Percentiles rank a stretch among this genome's conserved stretches.
These are phyloP conservation scores for Zalaria obscura DNA, from an alignment of 2,329 filamentous ascomycete genomes.

Conservation along the genomic window DNA sequence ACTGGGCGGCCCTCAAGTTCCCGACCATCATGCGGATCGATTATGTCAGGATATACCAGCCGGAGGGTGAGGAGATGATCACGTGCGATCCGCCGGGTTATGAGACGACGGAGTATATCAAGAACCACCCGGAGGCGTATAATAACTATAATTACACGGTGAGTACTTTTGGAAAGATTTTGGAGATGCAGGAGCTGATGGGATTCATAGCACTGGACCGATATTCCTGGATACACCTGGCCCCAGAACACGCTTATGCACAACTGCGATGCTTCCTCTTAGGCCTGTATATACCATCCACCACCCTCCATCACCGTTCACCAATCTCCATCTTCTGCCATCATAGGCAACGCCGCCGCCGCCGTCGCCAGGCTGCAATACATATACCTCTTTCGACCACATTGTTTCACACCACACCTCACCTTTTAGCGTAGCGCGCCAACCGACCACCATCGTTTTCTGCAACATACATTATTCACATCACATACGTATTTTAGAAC, in stretches of 20 bases:
- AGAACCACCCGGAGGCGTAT: slow-evolving; percentile 32
- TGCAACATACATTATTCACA: too few relatives aligned
- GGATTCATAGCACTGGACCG: slow-evolving; percentile 6
- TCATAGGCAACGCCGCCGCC: too few relatives aligned
- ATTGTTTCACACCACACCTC: too few relatives aligned
- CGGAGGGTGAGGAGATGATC: slow-evolving; percentile 29
- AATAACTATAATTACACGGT: slow-evolving; percentile 37
- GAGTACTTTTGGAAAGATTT: slow-evolving; percentile 13
- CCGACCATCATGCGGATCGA: slow-evolving; percentile 40
- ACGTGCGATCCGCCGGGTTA: slow-evolving; percentile 42
- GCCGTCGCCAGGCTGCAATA: too few relatives aligned
- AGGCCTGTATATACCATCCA: not conserved
- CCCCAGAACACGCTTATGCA: slow-evolving; percentile 30
- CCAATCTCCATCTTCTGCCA: too few relatives aligned
- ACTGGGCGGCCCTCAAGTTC: slow-evolving; percentile 30
- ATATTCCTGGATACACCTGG: slow-evolving; percentile 20
- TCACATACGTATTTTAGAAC: too few relatives aligned
- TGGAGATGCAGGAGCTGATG: slow-evolving; percentile 3
- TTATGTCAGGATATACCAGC: slow-evolving; percentile 42
- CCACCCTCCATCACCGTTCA: too few relatives aligned
- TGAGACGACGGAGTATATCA: slow-evolving; percentile 37
- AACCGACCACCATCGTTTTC: too few relatives aligned
- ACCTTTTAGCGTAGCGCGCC: too few relatives aligned
- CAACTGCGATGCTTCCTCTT: slow-evolving; percentile 14
- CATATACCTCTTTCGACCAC: too few relatives aligned